phyloP scores from a whole-genome alignment of 2,329 filamentous ascomycete species.

The Calonectria naviculata region DNA sequence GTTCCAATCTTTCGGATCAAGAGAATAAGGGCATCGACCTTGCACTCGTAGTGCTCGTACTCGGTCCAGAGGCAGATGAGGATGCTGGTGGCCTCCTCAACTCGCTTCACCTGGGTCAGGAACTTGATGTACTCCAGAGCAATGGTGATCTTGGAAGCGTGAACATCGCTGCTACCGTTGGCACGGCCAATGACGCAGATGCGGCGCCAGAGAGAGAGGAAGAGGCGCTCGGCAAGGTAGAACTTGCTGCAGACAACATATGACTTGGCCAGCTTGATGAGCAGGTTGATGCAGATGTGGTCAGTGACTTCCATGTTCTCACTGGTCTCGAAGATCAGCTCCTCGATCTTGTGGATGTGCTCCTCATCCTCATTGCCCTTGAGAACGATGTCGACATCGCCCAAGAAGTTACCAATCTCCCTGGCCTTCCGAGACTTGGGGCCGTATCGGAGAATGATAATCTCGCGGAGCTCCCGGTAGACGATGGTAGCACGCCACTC shows the following conservation, averaged over 20 bases:
- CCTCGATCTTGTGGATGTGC: slow-evolving; percentile 44
- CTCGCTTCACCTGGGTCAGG: slow-evolving; percentile 43
- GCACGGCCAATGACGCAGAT: slow-evolving; percentile 46
- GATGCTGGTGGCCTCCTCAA: slow-evolving; percentile 51
- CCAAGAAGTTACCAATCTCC: slow-evolving; percentile 45
- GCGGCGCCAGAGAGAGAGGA: slow-evolving; percentile 53
- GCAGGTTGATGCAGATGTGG: slow-evolving; percentile 46
- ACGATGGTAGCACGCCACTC: slow-evolving; percentile 44
- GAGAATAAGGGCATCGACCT: slow-evolving; percentile 46
- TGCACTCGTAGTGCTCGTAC: slow-evolving; percentile 49
- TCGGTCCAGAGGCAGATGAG: slow-evolving; percentile 54
- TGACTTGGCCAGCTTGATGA: slow-evolving; percentile 47
- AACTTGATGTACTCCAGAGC: slow-evolving; percentile 51
- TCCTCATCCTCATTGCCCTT: slow-evolving; percentile 38
- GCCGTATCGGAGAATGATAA: slow-evolving; percentile 45
- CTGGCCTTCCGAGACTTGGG: slow-evolving; percentile 44
- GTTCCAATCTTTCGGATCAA: slow-evolving; percentile 49
- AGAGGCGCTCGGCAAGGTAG: slow-evolving; percentile 51
- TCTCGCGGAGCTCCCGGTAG: slow-evolving; percentile 48
- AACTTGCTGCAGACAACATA: slow-evolving; percentile 47
- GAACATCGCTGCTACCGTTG: slow-evolving; percentile 45
- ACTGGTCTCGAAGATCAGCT: slow-evolving; percentile 48
- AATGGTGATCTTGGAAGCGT: slow-evolving; percentile 51
- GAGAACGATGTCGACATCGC: slow-evolving; percentile 48
- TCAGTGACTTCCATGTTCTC: slow-evolving; percentile 48